A percentile compares a stretch with the other conserved stretches of the same genome.
phyloP scores from a whole-genome alignment of 345 rosid genomes.

The Turnera subulata region DNA sequence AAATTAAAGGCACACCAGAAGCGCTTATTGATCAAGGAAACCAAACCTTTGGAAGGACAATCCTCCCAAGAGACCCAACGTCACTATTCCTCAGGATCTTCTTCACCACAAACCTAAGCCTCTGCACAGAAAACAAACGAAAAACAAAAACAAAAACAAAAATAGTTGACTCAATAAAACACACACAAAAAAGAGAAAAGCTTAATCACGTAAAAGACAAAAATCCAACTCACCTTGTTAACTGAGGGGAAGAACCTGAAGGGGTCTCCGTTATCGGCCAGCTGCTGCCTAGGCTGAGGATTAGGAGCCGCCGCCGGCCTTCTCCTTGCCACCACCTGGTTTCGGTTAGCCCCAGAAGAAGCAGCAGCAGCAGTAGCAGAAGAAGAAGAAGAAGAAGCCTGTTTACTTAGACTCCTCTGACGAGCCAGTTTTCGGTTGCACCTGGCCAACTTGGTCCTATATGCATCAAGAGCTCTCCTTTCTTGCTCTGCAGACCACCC shows the following conservation, averaged over 20 bases:
- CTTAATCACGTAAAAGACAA: neutral
- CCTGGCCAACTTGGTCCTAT: slow-evolving; percentile 51
- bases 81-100: slow-evolving; percentile 76
- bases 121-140: slow-evolving; percentile 34
- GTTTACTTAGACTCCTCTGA: slow-evolving; percentile 40
- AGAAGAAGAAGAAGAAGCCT: slow-evolving; percentile 27
- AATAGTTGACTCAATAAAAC: neutral
- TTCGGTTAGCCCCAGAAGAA: slow-evolving; percentile 23
- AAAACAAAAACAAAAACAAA: neutral
- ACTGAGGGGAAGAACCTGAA: slow-evolving; percentile 39
- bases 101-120: slow-evolving; percentile 48
- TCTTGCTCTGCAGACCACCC: slow-evolving; percentile 17
- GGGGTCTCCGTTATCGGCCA: slow-evolving; percentile 18
- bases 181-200: neutral
- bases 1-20: neutral
- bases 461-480: slow-evolving; percentile 32
- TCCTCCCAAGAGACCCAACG: slow-evolving; percentile 77
- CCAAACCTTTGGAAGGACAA: slow-evolving; percentile 83
- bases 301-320: slow-evolving; percentile 9
- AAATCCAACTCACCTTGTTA: slow-evolving; percentile 37
- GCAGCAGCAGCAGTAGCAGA: too few relatives aligned
- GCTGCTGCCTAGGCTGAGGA: neutral
- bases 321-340: slow-evolving; percentile 27
- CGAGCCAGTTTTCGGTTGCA: slow-evolving; percentile 62
- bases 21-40: slow-evolving; percentile 13